These are phyloP conservation scores for Macrotyloma uniflorum DNA, from an alignment of 306 rosid genomes.

Conservation along the genomic window DNA sequence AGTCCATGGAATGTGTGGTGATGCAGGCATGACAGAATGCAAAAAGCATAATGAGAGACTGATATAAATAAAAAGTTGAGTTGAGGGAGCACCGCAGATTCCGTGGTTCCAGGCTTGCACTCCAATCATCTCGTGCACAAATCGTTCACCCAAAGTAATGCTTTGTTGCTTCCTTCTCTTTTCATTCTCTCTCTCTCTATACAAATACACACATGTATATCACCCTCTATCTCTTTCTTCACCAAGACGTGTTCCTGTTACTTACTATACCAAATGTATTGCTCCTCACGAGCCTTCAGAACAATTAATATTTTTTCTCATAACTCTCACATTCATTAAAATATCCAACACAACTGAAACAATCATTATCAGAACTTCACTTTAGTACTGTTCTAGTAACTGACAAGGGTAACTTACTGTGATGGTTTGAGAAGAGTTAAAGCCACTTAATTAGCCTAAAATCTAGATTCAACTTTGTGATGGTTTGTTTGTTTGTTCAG, in stretches of 20 bases:
- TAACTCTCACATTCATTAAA: neutral
- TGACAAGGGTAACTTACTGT: no score
- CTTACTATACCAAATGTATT: constrained; percentile 27
- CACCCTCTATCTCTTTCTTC: constrained; percentile 28
- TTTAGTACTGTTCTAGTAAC: no score
- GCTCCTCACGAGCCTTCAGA: no score
- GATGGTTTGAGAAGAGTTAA: no score
- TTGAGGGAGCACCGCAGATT: constrained; percentile 72
- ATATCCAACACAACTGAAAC: constrained; percentile 5
- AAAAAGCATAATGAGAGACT: neutral
- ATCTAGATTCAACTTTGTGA: neutral
- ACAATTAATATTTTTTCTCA: no score
- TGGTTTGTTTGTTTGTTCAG: neutral
- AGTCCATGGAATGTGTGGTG: constrained; percentile 52
- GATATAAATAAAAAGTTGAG: neutral
- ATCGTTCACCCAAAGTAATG: constrained; percentile 75
- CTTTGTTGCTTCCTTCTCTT: constrained; percentile 46
- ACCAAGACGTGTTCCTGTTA: constrained; percentile 31
- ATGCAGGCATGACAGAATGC: constrained; percentile 49
- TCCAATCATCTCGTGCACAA: constrained; percentile 75
- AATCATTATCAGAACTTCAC: neutral
- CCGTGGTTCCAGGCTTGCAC: constrained; percentile 94
- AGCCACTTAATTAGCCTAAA: no score
- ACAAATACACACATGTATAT: no score
- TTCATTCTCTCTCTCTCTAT: neutral